Evolutionary conservation across 2,329 filamentous ascomycete genomes (phyloP).

Genomic region (Cytospora paraplurivora): DNA sequence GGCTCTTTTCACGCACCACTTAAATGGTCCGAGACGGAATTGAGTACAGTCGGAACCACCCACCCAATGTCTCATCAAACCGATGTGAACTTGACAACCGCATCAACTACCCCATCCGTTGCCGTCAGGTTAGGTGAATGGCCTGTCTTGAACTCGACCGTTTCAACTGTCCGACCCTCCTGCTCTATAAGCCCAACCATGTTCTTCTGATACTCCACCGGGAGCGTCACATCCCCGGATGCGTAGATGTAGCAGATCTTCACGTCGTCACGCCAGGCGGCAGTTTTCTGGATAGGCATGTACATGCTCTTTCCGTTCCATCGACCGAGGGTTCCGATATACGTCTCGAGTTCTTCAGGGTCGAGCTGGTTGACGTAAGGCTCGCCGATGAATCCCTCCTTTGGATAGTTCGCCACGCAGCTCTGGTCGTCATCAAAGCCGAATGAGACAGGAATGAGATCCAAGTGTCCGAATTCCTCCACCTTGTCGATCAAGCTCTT

Average conservation of each 20-base stretch:
- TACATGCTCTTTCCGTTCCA: conserved; percentile 16
- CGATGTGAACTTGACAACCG: conserved; percentile 4
- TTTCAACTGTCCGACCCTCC: conserved; percentile 12
- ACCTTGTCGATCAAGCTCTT: conserved; percentile 16
- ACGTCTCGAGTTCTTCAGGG: not conserved
- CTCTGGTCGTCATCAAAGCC: conserved; percentile 13
- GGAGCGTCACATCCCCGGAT: conserved; percentile 15
- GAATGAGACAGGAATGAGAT: conserved; percentile 4
- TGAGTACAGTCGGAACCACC: too few species aligned
- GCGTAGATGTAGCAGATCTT: conserved; percentile 20
- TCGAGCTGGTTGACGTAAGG: not conserved
- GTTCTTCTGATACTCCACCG: conserved; percentile 19
- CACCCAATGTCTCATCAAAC: not conserved
- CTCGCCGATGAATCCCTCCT: conserved; percentile 4
- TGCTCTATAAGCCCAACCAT: conserved; percentile 19
- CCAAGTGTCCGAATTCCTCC: conserved; percentile 9
- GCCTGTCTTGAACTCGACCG: conserved; percentile 21
- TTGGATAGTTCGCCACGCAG: conserved; percentile 6
- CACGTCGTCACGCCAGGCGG: conserved; percentile 16
- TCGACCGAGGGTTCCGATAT: not conserved
- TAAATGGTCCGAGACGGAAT: too few species aligned
- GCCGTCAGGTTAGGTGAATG: conserved; percentile 21
- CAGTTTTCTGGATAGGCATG: not conserved
- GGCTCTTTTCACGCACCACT: too few species aligned
- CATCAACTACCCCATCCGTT: conserved; percentile 21